These are phyloP conservation scores for Starmerella davenportii DNA, from an alignment of 805 yeast genomes.

Conservation along the genomic window DNA sequence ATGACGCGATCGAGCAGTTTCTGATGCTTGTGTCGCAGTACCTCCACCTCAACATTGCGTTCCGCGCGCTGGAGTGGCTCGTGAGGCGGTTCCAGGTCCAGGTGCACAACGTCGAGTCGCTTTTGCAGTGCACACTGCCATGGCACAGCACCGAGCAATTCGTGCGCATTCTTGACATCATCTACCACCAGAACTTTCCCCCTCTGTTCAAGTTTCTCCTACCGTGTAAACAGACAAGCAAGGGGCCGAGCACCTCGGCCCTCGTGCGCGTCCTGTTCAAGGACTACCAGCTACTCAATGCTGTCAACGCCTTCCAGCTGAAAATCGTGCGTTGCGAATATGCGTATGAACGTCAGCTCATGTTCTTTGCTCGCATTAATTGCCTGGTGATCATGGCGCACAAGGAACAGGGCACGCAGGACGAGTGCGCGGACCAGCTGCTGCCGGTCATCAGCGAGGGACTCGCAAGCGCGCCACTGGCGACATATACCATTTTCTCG, in stretches of 20 bases:
- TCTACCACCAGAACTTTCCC: slow-evolving; percentile 46
- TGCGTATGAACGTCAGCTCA: slow-evolving; percentile 49
- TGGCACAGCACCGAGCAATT: slow-evolving; percentile 60
- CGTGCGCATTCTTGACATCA: slow-evolving; percentile 52
- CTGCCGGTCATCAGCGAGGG: slow-evolving; percentile 23
- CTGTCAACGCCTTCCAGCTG: slow-evolving; percentile 41
- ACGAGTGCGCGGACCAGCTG: slow-evolving; percentile 22
- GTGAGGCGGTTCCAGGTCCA: slow-evolving; percentile 78
- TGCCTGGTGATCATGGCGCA: slow-evolving; percentile 52
- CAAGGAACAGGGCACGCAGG: slow-evolving; percentile 25
- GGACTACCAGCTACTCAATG: slow-evolving; percentile 47
- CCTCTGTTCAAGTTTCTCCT: slow-evolving; percentile 54
- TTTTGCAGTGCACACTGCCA: slow-evolving; percentile 62
- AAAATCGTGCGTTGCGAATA: slow-evolving; percentile 35
- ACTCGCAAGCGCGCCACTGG: slow-evolving; percentile 45
- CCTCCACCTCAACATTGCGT: slow-evolving; percentile 54
- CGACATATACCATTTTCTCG: slow-evolving; percentile 66
- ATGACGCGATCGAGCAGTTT: slow-evolving; percentile 58
- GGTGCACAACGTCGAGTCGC: slow-evolving; percentile 53
- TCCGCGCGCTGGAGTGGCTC: slow-evolving; percentile 85
- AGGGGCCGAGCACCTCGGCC: slow-evolving; percentile 48
- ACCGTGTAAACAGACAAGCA: slow-evolving; percentile 46
- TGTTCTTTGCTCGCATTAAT: slow-evolving; percentile 60
- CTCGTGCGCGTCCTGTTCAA: slow-evolving; percentile 50
- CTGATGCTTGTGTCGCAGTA: slow-evolving; percentile 57